A percentile compares a stretch with the other conserved stretches of the same genome.
Conservation (phyloP, 164 flowering plant species). For the Nymphaea thermarum region DNA sequence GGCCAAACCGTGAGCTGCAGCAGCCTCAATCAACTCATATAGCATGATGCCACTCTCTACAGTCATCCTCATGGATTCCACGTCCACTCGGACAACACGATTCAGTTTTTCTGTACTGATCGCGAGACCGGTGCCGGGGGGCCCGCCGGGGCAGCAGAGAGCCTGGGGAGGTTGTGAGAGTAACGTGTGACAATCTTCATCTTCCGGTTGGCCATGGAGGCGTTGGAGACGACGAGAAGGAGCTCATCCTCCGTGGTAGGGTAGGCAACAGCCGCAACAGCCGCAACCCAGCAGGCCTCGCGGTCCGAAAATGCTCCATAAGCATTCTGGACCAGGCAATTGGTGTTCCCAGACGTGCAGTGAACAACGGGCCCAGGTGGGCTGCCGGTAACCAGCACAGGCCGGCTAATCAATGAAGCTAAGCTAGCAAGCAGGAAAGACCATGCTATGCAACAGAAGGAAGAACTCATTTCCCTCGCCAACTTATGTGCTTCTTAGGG, state of each 20-base stretch:
- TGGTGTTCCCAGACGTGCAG: slow-evolving; percentile 18
- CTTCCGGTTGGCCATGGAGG: slow-evolving; percentile 21
- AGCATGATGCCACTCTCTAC: slow-evolving; percentile 16
- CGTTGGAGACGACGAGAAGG: slow-evolving; percentile 19
- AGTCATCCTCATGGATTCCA: slow-evolving; percentile 13
- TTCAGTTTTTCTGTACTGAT: slow-evolving; percentile 11
- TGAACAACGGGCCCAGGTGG: slow-evolving; percentile 32
- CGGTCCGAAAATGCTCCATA: slow-evolving; percentile 43
- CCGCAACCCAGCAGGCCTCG: slow-evolving; percentile 20
- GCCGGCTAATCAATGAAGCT: background rate
- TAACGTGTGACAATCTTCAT: slow-evolving; percentile 31
- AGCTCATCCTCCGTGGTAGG: slow-evolving; percentile 32
- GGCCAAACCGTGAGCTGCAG: slow-evolving; percentile 1
- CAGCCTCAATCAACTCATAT: slow-evolving; percentile 1
- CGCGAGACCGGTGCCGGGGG: slow-evolving; percentile 19
- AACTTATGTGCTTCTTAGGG: too few relatives aligned
- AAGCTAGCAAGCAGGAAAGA: too few relatives aligned
- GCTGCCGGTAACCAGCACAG: slow-evolving; percentile 6
- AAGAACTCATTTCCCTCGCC: too few relatives aligned
- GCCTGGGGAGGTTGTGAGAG: slow-evolving; percentile 42
- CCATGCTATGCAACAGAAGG: too few relatives aligned
- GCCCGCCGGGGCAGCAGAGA: slow-evolving; percentile 39
- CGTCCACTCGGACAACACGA: slow-evolving; percentile 18
- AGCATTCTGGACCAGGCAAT: slow-evolving; percentile 42
- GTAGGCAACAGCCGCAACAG: slow-evolving; percentile 20